Evolutionary conservation across 2,329 filamentous ascomycete genomes (phyloP).

Genomic region (Penicillium griseofulvum): DNA sequence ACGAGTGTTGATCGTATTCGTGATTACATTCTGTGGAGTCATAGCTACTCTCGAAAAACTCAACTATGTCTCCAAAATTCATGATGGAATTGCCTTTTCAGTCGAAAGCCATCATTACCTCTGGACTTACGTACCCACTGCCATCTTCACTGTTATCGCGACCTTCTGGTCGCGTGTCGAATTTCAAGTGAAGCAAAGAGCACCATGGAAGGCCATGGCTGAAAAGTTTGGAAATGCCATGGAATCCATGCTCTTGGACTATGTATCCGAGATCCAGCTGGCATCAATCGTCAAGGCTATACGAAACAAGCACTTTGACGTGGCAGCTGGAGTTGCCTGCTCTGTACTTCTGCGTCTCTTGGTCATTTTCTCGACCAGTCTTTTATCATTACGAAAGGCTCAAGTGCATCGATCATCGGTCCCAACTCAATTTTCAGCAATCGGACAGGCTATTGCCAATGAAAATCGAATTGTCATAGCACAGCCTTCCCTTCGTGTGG

Average conservation of each 20-base stretch:
- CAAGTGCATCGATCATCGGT: neutral
- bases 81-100: neutral
- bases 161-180: neutral
- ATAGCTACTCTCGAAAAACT: neutral
- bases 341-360: slow-evolving; percentile 6
- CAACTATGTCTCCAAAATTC: neutral
- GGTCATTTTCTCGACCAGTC: slow-evolving; percentile 14
- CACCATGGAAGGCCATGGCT: neutral
- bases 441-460: neutral
- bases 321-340: neutral
- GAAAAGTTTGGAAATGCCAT: neutral
- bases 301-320: slow-evolving; percentile 6
- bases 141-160: neutral
- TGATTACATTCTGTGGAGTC: neutral
- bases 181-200: neutral
- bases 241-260: neutral
- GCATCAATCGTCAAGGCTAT: neutral
- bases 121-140: neutral
- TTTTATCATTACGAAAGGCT: slow-evolving; percentile 5
- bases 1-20: neutral
- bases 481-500: slow-evolving; percentile 4
- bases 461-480: slow-evolving; percentile 6
- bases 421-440: too few species aligned
- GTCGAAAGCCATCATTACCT: neutral
- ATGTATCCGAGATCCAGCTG: neutral